Percentiles rank a stretch among this genome's conserved stretches.
Evolutionary conservation across 768 basidiomycete species (phyloP).

Genomic region (Pleurotus pulmonarius): DNA sequence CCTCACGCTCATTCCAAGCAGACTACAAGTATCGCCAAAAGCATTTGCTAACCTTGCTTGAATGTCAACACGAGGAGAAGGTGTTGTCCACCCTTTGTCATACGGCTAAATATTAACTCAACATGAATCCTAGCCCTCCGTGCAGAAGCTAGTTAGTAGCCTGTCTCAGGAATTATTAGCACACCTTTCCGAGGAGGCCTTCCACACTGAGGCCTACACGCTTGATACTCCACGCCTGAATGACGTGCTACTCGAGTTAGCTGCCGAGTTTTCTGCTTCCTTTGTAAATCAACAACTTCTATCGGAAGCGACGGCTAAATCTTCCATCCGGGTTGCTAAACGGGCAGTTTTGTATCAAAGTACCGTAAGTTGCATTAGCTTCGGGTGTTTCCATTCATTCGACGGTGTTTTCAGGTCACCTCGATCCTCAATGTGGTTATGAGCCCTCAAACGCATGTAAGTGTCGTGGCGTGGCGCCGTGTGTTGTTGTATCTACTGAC

Average conservation of each 20-base stretch:
- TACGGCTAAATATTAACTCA: background rate
- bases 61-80: conserved; percentile 86
- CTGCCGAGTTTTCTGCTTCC: conserved; percentile 43
- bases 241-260: conserved; percentile 43
- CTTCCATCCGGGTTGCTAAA: conserved; percentile 34
- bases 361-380: conserved; percentile 36
- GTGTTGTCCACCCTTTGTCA: conserved; percentile 26
- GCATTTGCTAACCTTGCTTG: conserved; percentile 61
- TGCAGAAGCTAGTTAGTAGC: conserved; percentile 65
- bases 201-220: conserved; percentile 58
- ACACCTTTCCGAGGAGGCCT: conserved; percentile 61
- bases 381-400: conserved; percentile 8
- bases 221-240: conserved; percentile 46
- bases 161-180: conserved; percentile 60
- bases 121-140: conserved; percentile 50
- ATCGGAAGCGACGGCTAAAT: conserved; percentile 37
- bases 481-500: conserved; percentile 7
- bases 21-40: conserved; percentile 38
- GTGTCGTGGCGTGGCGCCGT: conserved; percentile 20
- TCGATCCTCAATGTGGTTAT: conserved; percentile 58
- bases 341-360: conserved; percentile 43
- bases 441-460: conserved; percentile 67
- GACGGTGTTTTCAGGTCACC: conserved; percentile 38
- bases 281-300: conserved; percentile 41
- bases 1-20: background rate